A percentile compares a stretch with the other conserved stretches of the same genome.
phyloP scores from a whole-genome alignment of 1,139 yeast species.

The Zygoascus hellenicus region DNA sequence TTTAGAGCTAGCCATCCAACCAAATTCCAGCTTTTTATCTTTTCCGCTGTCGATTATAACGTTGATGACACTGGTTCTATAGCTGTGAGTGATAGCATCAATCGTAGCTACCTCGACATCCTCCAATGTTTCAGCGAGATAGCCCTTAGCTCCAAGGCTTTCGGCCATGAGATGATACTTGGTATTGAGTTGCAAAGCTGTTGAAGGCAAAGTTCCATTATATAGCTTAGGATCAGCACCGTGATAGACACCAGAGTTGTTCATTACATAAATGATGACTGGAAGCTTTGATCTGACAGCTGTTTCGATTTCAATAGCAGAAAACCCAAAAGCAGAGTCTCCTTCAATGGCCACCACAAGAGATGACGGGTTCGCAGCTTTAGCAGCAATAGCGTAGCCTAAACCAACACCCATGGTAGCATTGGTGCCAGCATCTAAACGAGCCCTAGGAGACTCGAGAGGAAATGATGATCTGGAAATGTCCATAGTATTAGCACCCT shows the following conservation, averaged over 20 bases:
- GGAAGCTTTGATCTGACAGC: conserved; percentile 50
- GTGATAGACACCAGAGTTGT: conserved; percentile 62
- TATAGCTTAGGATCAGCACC: conserved; percentile 42
- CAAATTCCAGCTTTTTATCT: conserved; percentile 50
- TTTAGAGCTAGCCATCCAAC: conserved; percentile 55
- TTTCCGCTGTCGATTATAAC: conserved; percentile 54
- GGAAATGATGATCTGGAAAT: conserved; percentile 56
- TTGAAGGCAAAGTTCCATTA: conserved; percentile 41
- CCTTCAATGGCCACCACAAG: conserved; percentile 58
- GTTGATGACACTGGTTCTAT: conserved; percentile 45
- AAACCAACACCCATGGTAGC: conserved; percentile 70
- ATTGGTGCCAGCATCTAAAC: conserved; percentile 65
- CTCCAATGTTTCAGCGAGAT: conserved; percentile 37
- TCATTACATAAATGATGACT: conserved; percentile 54
- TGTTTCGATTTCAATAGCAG: conserved; percentile 61
- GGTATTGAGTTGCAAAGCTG: conserved; percentile 51
- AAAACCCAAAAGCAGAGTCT: conserved; percentile 67
- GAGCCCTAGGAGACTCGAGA: conserved; percentile 44
- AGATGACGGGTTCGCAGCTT: conserved; percentile 41
- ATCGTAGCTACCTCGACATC: conserved; percentile 39
- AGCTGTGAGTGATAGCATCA: conserved; percentile 36
- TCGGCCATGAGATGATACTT: conserved; percentile 49
- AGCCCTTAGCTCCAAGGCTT: conserved; percentile 52
- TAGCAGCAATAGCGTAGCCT: conserved; percentile 61
- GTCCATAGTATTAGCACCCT: conserved; percentile 72